A percentile compares a stretch with the other conserved stretches of the same genome.
Evolutionary conservation across 441 rosid species (phyloP).

Genomic region (Populus hybrid): DNA sequence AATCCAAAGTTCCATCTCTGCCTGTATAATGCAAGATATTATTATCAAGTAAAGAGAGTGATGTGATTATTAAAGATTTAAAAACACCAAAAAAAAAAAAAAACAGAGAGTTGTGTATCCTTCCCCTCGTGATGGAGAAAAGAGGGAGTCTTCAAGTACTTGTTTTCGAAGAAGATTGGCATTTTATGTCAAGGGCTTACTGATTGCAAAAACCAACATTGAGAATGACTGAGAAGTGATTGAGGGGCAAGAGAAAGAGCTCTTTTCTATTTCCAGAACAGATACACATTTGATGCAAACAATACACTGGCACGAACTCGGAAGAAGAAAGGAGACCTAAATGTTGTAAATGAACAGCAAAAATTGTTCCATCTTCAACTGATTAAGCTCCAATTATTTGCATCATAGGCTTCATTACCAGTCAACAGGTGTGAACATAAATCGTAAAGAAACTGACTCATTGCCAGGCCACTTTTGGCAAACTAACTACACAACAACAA

Average conservation of each 20-base stretch:
- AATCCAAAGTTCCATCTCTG: not conserved
- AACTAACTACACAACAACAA: not conserved
- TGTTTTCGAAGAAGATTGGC: not conserved
- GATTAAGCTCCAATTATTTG: too few relatives aligned
- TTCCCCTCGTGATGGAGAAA: not conserved
- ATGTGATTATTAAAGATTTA: not conserved
- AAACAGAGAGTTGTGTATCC: not conserved
- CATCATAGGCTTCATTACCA: too few relatives aligned
- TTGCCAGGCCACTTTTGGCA: not conserved
- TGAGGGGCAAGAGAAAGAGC: not conserved
- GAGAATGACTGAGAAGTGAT: too few relatives aligned
- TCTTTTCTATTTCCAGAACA: not conserved
- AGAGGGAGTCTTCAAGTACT: not conserved
- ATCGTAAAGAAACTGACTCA: not conserved
- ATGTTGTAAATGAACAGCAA: not conserved
- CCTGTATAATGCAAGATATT: not conserved
- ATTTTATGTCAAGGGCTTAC: not conserved
- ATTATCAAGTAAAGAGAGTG: not conserved
- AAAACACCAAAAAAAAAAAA: not conserved
- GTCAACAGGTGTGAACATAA: not conserved
- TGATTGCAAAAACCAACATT: not conserved
- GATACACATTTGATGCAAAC: too few relatives aligned
- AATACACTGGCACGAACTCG: not conserved
- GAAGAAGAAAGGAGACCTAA: not conserved
- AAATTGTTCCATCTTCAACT: too few relatives aligned